Base-by-base conservation (phyloP, 1,139 yeast species). In the Sugiyamaella paludigena region DNA sequence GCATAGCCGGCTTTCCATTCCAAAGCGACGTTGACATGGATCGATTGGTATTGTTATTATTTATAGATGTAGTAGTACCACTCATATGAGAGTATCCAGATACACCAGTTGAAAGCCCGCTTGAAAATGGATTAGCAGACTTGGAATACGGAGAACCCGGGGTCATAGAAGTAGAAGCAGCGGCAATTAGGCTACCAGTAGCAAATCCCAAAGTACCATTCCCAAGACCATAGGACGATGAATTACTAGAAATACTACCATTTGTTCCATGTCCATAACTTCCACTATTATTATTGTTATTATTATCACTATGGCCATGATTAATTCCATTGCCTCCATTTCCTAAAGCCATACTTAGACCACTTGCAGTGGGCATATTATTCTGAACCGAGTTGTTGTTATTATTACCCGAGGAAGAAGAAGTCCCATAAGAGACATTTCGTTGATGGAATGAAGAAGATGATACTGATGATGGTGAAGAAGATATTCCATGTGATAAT, bases 1-100 rank as follows among this genome's bases (percentile, higher is more conserved):
- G 32, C 8, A 43, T 36, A 10, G 38, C 34, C 11, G 49, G 51
- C 11, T 47, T 29, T 16, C 48, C 53, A 27, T 31, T 38, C 49
- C 53, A 48, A 11, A 50, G 40, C 7, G 53, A 34, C 16, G 51
- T 44, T 7, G 53, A 40, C 52, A 45, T 49, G n/a, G 52, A 49
- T 38, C 52, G 40, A 3, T 28, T 15, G 7, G 27, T 34, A 13
- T 30, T 41, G 19, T n/a, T 38, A 9, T 29, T 15, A 30, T 29
- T 39, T 30, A 12, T 40, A 32, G 37, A 12, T 34, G 28, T 27
- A 4, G 38, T 16, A 19, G 38, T n/a, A n/a, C n/a, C 11, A 19
- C 19, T 35, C 11, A 35, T 19, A 13, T 12, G 33, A 30, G 28
- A 9, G 36, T 32, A 24, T 40, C 38, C 38, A 4, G 38, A 8